Evolutionary conservation across 2,329 filamentous ascomycete species (phyloP).

Genomic region (Trichoderma sp.): DNA sequence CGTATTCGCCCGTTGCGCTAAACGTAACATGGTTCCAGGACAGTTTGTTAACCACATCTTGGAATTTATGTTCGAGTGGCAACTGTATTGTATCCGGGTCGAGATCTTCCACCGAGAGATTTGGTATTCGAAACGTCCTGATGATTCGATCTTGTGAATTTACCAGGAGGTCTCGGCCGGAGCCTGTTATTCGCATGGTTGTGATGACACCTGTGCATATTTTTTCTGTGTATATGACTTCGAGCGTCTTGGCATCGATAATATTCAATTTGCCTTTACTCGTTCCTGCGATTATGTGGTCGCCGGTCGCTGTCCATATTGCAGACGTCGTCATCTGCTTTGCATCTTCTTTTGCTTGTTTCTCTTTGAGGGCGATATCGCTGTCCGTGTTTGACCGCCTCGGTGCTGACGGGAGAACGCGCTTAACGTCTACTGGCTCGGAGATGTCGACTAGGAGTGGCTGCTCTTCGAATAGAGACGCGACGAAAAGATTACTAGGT

Average conservation of each 20-base stretch:
- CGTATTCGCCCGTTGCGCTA: constrained; percentile 90
- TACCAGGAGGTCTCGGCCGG: constrained; percentile 82
- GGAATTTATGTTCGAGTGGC: constrained; percentile 95
- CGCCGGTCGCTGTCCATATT: constrained; percentile 79
- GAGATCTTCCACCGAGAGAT: constrained; percentile 65
- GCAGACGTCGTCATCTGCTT: constrained; percentile 94
- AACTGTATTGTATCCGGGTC: constrained; percentile 84
- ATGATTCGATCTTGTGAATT: constrained; percentile 96
- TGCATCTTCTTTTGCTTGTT: constrained; percentile 85
- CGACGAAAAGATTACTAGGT: constrained; percentile 75
- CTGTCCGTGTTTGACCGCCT: constrained; percentile 68
- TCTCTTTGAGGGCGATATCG: constrained; percentile 71
- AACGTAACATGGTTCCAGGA: constrained; percentile 98
- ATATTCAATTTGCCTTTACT: constrained; percentile 97
- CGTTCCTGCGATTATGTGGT: constrained; percentile 88
- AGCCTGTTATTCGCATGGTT: constrained; percentile 74
- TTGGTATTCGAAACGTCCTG: constrained; percentile 84
- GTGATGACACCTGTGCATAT: constrained; percentile 86
- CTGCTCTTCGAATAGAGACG: constrained; percentile 89
- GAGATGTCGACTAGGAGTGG: constrained; percentile 83
- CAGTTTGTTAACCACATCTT: constrained; percentile 91
- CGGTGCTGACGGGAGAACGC: constrained; percentile 76
- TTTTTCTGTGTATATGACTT: constrained; percentile 86
- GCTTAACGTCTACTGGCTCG: constrained; percentile 67
- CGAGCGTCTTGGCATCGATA: constrained; percentile 76